These are phyloP conservation scores for Penicillium rolfsii DNA, from an alignment of 2,329 filamentous ascomycete genomes.

Conservation along the genomic window DNA sequence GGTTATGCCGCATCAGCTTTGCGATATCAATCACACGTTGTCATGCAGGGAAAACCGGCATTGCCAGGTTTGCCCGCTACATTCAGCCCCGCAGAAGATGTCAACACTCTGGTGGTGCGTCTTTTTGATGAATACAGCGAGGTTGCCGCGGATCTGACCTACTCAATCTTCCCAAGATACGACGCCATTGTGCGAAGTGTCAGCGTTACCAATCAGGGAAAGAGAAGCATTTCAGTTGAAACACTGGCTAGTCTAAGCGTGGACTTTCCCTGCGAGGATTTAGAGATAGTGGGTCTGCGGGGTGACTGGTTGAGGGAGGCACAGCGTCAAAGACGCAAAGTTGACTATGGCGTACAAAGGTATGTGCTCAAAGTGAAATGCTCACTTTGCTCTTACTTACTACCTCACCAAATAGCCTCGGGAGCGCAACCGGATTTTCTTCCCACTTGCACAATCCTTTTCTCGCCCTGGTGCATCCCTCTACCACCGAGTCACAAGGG, in stretches of 20 bases:
- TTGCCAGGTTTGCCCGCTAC: constrained; percentile 63
- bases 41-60: constrained; percentile 59
- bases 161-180: constrained; percentile 65
- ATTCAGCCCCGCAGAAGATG: constrained; percentile 59
- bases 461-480: constrained; percentile 59
- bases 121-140: constrained; percentile 63
- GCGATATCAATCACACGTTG: constrained; percentile 59
- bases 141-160: constrained; percentile 61
- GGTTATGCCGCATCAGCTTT: constrained; percentile 64
- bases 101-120: constrained; percentile 61
- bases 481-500: constrained; percentile 63
- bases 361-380: constrained; percentile 33
- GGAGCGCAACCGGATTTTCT: constrained; percentile 64
- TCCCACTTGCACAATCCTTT: constrained; percentile 69
- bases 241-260: constrained; percentile 64
- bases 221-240: constrained; percentile 57
- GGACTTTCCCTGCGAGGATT: constrained; percentile 62
- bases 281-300: constrained; percentile 64
- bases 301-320: constrained; percentile 67
- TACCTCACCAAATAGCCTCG: constrained; percentile 45
- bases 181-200: constrained; percentile 66
- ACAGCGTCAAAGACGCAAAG: constrained; percentile 56
- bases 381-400: too few relatives aligned
- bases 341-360: constrained; percentile 62
- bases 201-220: constrained; percentile 62